Evolutionary conservation across 495 filamentous ascomycete species (phyloP).

Genomic region (Annulohypoxylon maeteangense): DNA sequence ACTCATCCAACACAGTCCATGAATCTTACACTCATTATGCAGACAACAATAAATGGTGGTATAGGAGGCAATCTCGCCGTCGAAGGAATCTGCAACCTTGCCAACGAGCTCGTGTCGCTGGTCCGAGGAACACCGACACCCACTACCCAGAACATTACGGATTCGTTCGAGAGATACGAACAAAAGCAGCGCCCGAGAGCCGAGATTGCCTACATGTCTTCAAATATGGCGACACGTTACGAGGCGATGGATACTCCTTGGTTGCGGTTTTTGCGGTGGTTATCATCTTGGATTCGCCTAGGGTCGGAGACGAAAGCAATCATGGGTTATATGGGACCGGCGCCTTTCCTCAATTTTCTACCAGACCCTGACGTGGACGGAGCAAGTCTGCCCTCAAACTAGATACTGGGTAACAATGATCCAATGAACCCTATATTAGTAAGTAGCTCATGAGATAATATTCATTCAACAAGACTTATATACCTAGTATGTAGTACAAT

Average conservation of each 20-base stretch:
- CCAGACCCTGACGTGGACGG: neutral
- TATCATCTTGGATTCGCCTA: conserved; percentile 19
- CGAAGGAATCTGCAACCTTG: conserved; percentile 40
- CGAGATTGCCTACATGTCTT: conserved; percentile 15
- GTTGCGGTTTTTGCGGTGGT: conserved; percentile 15
- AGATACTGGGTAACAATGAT: no score
- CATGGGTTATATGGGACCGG: neutral
- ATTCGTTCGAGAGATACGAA: conserved; percentile 35
- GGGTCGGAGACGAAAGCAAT: neutral
- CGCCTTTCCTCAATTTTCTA: conserved; percentile 1
- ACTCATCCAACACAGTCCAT: no score
- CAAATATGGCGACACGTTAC: conserved; percentile 32
- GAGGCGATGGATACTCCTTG: conserved; percentile 44
- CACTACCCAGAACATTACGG: conserved; percentile 21
- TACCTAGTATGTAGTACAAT: no score
- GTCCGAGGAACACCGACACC: conserved; percentile 14
- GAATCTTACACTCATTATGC: no score
- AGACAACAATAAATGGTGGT: conserved; percentile 41
- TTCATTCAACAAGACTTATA: no score
- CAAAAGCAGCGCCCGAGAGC: conserved; percentile 37
- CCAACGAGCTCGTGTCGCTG: conserved; percentile 36
- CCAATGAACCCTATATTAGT: no score
- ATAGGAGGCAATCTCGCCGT: conserved; percentile 42
- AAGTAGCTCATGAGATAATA: no score
- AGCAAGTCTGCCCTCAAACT: neutral